phyloP scores from a whole-genome alignment of 306 rosid species.

The Prunus persica region DNA sequence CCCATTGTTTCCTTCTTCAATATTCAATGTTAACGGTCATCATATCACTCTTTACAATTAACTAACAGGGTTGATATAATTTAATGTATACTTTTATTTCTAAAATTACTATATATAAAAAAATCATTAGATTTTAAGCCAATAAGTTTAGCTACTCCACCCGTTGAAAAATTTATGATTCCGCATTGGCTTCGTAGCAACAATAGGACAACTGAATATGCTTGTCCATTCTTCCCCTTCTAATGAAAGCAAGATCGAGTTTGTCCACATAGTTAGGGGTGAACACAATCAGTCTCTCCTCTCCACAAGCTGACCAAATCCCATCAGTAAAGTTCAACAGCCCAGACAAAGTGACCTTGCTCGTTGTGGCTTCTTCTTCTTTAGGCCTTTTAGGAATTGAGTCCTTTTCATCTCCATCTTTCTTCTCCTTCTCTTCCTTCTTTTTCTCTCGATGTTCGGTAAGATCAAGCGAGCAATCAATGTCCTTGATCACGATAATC shows the following conservation, averaged over 20 bases:
- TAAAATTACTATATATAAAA: too few species aligned
- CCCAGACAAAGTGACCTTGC: constrained; percentile 64
- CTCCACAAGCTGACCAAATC: constrained; percentile 71
- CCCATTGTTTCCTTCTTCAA: too few species aligned
- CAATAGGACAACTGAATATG: constrained; percentile 65
- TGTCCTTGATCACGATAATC: too few species aligned
- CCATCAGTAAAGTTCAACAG: constrained; percentile 64
- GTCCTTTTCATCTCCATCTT: constrained; percentile 17
- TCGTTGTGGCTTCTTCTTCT: constrained; percentile 21
- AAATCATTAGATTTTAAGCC: too few species aligned
- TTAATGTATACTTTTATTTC: too few species aligned
- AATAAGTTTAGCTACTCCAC: too few species aligned
- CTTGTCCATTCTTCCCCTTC: constrained; percentile 73
- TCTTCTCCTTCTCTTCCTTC: constrained; percentile 11
- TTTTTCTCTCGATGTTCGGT: constrained; percentile 50
- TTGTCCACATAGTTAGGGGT: constrained; percentile 58
- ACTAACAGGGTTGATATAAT: too few species aligned
- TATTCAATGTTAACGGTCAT: too few species aligned
- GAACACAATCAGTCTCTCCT: constrained; percentile 55
- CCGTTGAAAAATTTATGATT: too few species aligned
- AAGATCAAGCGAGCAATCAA: constrained; percentile 55
- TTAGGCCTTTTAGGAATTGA: constrained; percentile 7
- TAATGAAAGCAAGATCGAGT: constrained; percentile 56
- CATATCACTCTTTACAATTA: too few species aligned
- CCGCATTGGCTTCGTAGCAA: background rate